Base-by-base conservation (phyloP, 495 filamentous ascomycete species). In the Daldinia caldariorum region DNA sequence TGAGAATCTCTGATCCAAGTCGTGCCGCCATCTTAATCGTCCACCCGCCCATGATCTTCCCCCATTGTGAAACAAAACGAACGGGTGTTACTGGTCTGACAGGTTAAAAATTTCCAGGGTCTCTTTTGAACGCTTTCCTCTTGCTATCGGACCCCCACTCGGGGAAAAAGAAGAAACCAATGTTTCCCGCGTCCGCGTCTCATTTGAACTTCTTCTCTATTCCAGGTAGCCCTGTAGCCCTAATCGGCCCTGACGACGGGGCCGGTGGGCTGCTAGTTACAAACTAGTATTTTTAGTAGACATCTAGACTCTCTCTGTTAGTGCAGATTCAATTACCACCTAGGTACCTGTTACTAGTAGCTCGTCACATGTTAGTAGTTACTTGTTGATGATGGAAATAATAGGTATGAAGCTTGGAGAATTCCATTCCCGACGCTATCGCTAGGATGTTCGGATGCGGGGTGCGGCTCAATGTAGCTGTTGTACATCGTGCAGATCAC, bases 401-500 rank as follows among this genome's bases (percentile, higher is more conserved):
- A 45, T 29, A 53, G 38, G 31, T 7, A 67, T 43, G 41, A 61
- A 39, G 39, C 45, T n/a, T 47, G 29, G 45, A 61, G 34, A 31
- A 20, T 8, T 39, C 49, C 32, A 37, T 51, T 62, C 64, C 60
- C 54, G 26, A 53, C 55, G 45, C 38, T 31, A 49, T 14, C 50
- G 38, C 49, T 64, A 61, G 41, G 39, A 7, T 32, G 13, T 37
- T 65, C 56, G 69, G 69, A 61, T 72, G 69, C 26, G 26, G 26
- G 26, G 26, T 26, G 26, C 69, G 69, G 69, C 69, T 72, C 69
- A 63, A 56, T 41, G 63, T 60, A 66, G 43, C 68, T 39, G 49
- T 60, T 34, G 61, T 57, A 49, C 50, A 53, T 32, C 55, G 16
- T 57, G 60, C 26, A 61, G 37, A 63, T 62, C 58, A 66, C 41